Evolutionary conservation across 805 yeast genomes (phyloP), one percentile per base, ranked within the genome.

Genomic region (Candida caryicola): DNA sequence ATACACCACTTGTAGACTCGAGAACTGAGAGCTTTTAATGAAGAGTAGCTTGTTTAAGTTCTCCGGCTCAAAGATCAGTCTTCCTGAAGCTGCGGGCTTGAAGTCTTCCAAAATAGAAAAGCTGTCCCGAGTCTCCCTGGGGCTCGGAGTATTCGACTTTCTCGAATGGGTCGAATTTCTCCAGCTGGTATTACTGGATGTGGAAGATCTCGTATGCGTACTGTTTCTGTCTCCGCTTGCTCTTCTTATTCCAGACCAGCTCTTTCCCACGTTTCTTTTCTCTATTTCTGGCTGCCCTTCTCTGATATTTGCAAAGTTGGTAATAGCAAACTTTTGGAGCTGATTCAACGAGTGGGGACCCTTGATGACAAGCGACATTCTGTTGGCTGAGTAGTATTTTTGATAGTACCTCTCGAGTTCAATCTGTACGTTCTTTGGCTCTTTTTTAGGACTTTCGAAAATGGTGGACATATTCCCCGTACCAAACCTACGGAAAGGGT

Each of bases 321-420:
- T 31, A 1, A 66, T 29, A 0, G 80, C 81, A 13, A 79, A 41
- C 47, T 76, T 82, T 30, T 74, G 76, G 25, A 85, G 53, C 17
- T 62, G 57, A 45, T 79, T 80, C 23, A 82, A 46, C 0, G 90
- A 78, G 40, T 81, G 85, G 0, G 89, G 81, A 0, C 90, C 83
- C 47, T 75, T 69, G 4, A 85, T 46, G 1, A 82, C 86, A 17
- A 84, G 36, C 0, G 79, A 61, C 76, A 80, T 75, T 30, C 70
- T 79, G 1, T 63, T 59, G 0, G 82, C 64, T 8, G 44, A 38
- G 46, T 69, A 85, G 40, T 74, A 53, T 0, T 49, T 41, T 2
- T 60, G 42, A 46, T 65, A 78, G 51, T 74, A 79, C 1, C 51
- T 42, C 2, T 47, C 31, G 14, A 82, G 46, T 10, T 60, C 50